phyloP scores from a whole-genome alignment of 169 alveolate species.

The Sarcocystis neurona region DNA sequence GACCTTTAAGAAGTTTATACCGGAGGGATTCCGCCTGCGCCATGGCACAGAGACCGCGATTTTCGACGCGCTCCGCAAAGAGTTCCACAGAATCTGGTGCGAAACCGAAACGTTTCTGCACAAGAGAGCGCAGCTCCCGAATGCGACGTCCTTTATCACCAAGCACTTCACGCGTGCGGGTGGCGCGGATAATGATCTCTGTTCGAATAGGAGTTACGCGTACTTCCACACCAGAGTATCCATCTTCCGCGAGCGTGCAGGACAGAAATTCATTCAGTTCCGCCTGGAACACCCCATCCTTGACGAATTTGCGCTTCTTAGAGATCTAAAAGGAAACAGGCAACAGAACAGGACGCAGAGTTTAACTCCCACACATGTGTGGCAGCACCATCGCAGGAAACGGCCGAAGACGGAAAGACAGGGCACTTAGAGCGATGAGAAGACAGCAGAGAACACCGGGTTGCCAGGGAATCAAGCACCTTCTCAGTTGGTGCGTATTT shows the following conservation, averaged over 20 bases:
- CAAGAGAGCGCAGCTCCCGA: slow-evolving; percentile 96
- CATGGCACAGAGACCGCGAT: slow-evolving; percentile 98
- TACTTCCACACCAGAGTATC: slow-evolving; percentile 98
- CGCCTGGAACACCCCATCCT: slow-evolving; percentile 99
- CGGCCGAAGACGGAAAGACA: too few relatives aligned
- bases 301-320: slow-evolving; percentile 94
- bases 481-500: too few relatives aligned
- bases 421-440: too few relatives aligned
- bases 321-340: slow-evolving; percentile 80
- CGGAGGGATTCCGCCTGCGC: slow-evolving; percentile 99
- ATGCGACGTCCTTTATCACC: slow-evolving; percentile 97
- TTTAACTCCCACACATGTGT: too few relatives aligned
- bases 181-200: slow-evolving; percentile 96
- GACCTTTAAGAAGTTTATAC: slow-evolving; percentile 95
- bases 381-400: too few relatives aligned
- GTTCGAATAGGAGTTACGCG: slow-evolving; percentile 93
- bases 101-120: slow-evolving; percentile 98
- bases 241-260: slow-evolving; percentile 96
- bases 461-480: too few relatives aligned
- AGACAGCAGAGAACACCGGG: too few relatives aligned
- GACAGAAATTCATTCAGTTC: slow-evolving; percentile 98
- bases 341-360: too few relatives aligned
- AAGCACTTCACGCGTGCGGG: slow-evolving; percentile 96
- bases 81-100: slow-evolving; percentile 94
- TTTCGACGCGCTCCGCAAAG: slow-evolving; percentile 94